Conservation (phyloP, 345 rosid species). For the Leavenworthia alabamica region DNA sequence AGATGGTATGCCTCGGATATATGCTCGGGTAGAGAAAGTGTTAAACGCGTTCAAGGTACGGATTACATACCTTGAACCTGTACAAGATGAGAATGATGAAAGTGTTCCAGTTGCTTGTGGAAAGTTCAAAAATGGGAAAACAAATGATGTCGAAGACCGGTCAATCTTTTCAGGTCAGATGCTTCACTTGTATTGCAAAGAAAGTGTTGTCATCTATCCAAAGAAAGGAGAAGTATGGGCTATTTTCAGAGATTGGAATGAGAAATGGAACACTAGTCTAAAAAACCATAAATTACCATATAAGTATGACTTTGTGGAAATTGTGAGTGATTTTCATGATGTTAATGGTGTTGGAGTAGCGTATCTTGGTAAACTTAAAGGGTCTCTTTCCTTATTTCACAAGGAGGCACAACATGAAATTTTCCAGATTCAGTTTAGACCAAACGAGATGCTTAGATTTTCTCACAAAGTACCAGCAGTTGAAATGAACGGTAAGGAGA, state of each 20-base stretch:
- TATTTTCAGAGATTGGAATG: constrained; percentile 59
- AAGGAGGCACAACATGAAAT: constrained; percentile 2
- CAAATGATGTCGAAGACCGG: constrained; percentile 33
- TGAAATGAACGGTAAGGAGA: constrained; percentile 58
- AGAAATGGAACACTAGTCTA: constrained; percentile 42
- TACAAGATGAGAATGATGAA: constrained; percentile 32
- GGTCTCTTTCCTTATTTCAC: constrained; percentile 56
- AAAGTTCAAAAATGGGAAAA: constrained; percentile 38
- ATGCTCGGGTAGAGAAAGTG: constrained; percentile 57
- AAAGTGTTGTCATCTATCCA: constrained; percentile 46
- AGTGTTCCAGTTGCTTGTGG: constrained; percentile 64
- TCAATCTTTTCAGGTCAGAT: constrained; percentile 60
- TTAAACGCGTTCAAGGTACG: constrained; percentile 47
- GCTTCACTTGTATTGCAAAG: neutral
- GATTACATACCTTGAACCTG: constrained; percentile 57
- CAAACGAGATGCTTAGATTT: constrained; percentile 45
- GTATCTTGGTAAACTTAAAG: constrained; percentile 55
- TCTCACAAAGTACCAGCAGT: constrained; percentile 72
- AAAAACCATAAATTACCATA: constrained; percentile 42
- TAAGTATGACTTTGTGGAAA: constrained; percentile 62
- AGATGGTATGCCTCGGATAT: constrained; percentile 84
- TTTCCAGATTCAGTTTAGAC: constrained; percentile 8
- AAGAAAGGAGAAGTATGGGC: constrained; percentile 87
- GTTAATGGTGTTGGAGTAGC: constrained; percentile 57
- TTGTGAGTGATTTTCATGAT: constrained; percentile 45